A percentile compares a stretch with the other conserved stretches of the same genome.
Conservation (phyloP, 805 yeast genomes). For the Saturnispora galanensis region DNA sequence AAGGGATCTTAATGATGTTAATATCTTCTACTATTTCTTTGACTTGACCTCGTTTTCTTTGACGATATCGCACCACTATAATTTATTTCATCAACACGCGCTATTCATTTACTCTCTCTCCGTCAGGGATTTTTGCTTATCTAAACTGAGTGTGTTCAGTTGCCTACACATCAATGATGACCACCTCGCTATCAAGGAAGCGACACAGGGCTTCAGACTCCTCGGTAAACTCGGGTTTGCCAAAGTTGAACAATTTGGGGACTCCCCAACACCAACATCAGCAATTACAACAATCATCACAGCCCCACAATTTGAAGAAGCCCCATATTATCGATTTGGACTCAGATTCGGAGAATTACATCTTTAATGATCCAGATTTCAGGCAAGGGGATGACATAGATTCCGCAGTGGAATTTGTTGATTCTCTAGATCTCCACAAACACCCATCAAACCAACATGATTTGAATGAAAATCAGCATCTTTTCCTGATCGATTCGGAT, state of each 20-base stretch:
- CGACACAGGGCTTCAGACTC: slow-evolving; percentile 6
- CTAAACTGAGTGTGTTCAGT: too few relatives aligned
- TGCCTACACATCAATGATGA: neutral
- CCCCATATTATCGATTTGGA: slow-evolving; percentile 27
- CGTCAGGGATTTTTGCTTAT: too few relatives aligned
- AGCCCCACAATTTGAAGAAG: slow-evolving; percentile 10
- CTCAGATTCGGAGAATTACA: slow-evolving; percentile 32
- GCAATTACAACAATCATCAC: slow-evolving; percentile 3
- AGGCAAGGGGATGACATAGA: slow-evolving; percentile 6
- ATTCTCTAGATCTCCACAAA: slow-evolving; percentile 1
- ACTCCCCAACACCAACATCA: neutral
- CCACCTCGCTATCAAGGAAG: slow-evolving; percentile 6
- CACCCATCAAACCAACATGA: neutral
- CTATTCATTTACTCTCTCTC: neutral
- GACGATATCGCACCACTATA: too few relatives aligned
- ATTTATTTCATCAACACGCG: neutral
- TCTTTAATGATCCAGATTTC: slow-evolving; percentile 14
- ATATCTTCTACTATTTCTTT: too few relatives aligned
- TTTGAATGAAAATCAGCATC: neutral
- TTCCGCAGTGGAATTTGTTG: slow-evolving; percentile 7
- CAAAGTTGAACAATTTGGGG: neutral
- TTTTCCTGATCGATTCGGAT: neutral
- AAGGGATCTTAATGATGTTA: too few relatives aligned
- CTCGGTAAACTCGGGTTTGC: neutral
- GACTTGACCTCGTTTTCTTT: too few relatives aligned